Conservation (phyloP, 106 monocot genomes). For the Dactylorhiza incarnata region DNA sequence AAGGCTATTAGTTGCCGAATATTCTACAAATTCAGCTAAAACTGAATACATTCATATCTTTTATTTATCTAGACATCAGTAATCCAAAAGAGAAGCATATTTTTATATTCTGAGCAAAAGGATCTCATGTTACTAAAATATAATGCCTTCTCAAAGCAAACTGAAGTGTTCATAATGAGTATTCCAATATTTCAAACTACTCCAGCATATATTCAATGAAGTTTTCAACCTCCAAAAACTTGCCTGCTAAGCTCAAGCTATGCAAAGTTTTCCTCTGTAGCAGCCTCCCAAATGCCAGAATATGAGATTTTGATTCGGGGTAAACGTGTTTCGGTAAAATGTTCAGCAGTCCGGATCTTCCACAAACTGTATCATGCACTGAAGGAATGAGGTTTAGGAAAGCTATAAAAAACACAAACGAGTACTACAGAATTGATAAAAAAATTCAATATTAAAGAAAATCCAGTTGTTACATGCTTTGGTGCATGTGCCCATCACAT, state of each 20-base stretch:
- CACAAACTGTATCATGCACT: conserved; percentile 13
- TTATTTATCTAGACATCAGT: not conserved
- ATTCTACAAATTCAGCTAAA: too few relatives aligned
- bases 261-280: conserved; percentile 12
- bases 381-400: not conserved
- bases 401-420: not conserved
- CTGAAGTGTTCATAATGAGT: too few relatives aligned
- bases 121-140: not conserved
- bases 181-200: not conserved
- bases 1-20: not conserved
- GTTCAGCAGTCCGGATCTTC: conserved; percentile 12
- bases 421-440: not conserved
- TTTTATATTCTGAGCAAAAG: not conserved
- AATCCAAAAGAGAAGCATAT: not conserved
- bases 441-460: not conserved
- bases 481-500: not conserved
- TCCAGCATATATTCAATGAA: not conserved
- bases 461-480: not conserved
- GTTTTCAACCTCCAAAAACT: not conserved
- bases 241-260: conserved; percentile 21
- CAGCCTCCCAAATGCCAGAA: conserved; percentile 1
- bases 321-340: conserved; percentile 8
- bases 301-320: conserved; percentile 5
- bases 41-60: not conserved
- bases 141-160: too few relatives aligned